Evolutionary conservation across 176 grass and related monocot species (phyloP), one percentile per base, ranked within the genome.

Genomic region (Eragrostis curvula): DNA sequence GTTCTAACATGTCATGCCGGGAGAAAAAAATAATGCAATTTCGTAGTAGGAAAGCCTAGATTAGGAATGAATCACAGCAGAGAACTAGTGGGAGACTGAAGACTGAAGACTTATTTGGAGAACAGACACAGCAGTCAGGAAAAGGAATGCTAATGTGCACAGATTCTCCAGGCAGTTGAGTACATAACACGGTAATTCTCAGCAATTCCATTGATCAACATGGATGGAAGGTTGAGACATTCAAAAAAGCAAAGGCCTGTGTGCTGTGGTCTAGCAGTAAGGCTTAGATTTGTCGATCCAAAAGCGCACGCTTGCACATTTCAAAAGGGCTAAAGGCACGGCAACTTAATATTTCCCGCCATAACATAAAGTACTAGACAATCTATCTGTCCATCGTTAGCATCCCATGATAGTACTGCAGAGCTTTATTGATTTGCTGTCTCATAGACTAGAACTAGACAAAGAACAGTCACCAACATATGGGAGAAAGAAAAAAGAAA

Each of bases 331-430:
- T 68, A 68, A 84, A 84, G 60, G n/a, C 68, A 13, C 17, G 7
- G 48, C 49, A 67, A 81, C 57, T 25, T 21, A 83, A 48, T 71
- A 41, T 56, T 42, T 80, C 20, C 36, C 62, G 27, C 72, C 79
- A 51, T 79, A 59, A 36, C 13, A 45, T 44, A 62, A 75, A 74
- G 75, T 74, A 39, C 42, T 66, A 58, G 49, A 12, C 41, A 45
- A 42, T 84, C 41, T 66, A 49, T 79, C 15, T 67, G 48, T 73
- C 48, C 28, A 84, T 83, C 79, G 62, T 81, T 87, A 73, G 67
- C 58, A 30, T 68, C 81, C 69, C 75, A 84, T 73, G 74, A 77
- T 55, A 63, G 32, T 58, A 66, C 41, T 60, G 29, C 36, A 55
- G 24, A 88, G n/a, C 60, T 88, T 30, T 80, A 64, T 27, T 56